Base-by-base conservation (phyloP, 129 eudicot species). In the Tagetes erecta region DNA sequence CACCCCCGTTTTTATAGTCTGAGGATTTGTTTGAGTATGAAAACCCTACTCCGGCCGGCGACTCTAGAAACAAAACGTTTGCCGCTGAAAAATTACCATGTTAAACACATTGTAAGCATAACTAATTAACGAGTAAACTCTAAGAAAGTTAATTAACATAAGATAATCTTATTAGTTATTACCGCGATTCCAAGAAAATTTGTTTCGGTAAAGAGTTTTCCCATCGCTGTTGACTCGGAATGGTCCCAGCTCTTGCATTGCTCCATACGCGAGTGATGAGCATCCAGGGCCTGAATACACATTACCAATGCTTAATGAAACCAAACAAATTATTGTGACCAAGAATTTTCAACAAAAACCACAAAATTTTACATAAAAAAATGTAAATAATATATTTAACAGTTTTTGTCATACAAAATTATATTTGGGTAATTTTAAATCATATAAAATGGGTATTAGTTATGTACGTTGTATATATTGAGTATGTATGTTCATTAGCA, bases 181-280 rank as follows among this genome's bases (percentile, higher is more conserved):
- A 91, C 97, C 97, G 50, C 76, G 70, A 64, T 91, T 91, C 95
- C 95, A 91, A 8, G 97, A 76, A 78, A 75, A 88, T 76, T 71
- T 77, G 64, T 91, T 91, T 27, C 65, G 78, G 83, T 82, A 86
- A 2, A 91, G 83, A 41, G 95, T 84, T 80, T 91, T 91, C 33
- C 97, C 97, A 67, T 91, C 97, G 12, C 95, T 91, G 27, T 79
- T 71, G 68, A 88, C 92, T 64, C 97, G 82, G 41, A 88, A 91
- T 36, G 97, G 97, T 71, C 97, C 97, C 0, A 91, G 82, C 78
- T 91, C 97, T 20, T 84, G 88, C 95, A 91, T 88, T 80, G 97
- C 97, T 81, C 97, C 97, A 67, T 84, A 91, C 60, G 87, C 95
- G 9, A 91, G 90, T 10, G 97, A 91, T 37, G 97, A 91, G 78